Base-by-base conservation (phyloP, 2,329 filamentous ascomycete genomes). In the Penicillium sp. region DNA sequence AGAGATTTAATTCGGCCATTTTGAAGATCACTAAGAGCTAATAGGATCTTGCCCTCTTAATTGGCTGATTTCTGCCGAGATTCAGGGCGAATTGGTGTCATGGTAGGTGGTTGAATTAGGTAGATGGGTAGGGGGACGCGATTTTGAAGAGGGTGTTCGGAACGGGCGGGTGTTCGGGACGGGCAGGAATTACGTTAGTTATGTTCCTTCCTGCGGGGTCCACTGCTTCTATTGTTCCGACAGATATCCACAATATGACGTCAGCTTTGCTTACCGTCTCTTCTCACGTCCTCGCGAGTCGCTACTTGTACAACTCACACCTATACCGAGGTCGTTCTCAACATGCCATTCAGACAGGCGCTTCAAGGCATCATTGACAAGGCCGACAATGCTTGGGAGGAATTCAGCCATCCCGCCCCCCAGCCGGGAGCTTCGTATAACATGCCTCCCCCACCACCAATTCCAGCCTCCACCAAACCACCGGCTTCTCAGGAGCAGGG, bases 261-360 rank as follows among this genome's bases (percentile, higher is more conserved):
- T 68, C 63, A 64, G 47, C 53, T 59, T 63, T 64, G 44, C 58
- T 63, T 58, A 60, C 44, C 59, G 56, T 61, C 53, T 58, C 47
- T 42, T 56, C 28, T 37, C 60, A 45, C 56, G n/a, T 58, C 49
- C 44, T 58, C 38, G n/a, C n/a, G n/a, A n/a, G n/a, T n/a, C n/a
- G 28, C 38, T 62, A 54, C 53, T 58, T 49, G 42, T 28, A 26
- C 60, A 61, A 60, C 54, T 58, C 56, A 47, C 64, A 65, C 56
- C 63, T 30, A 65, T 58, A 61, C 56, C 33, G 57, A 64, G 58
- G 47, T 58, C 57, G 33, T 60, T 54, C 53, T 62, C 66, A 68
- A 64, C n/a, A 70, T 70, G 68, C 63, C 68, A 51, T 67, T 70
- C 68, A 65, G 67, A 70, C 65, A 69, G 49, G 63, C 67, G 1